Percentiles rank a stretch among this genome's conserved stretches.
Evolutionary conservation across 345 rosid species (phyloP).

Genomic region (Litchi chinensis): DNA sequence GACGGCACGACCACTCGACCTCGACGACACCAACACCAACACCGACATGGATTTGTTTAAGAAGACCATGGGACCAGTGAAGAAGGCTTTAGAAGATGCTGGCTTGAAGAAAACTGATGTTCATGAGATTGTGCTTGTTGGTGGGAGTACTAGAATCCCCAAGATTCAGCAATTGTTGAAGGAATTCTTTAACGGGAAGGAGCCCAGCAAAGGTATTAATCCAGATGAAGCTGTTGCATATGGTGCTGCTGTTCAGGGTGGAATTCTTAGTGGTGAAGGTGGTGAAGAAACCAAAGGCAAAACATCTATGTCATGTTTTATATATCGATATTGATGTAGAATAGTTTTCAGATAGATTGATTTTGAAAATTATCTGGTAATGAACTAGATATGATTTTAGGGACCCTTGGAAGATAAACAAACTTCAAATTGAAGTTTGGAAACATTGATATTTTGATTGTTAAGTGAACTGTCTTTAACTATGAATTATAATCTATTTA

Average conservation of each 20-base stretch:
- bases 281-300: slow-evolving; percentile 48
- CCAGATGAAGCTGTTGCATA: slow-evolving; percentile 69
- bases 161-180: slow-evolving; percentile 53
- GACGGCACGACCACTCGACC: too few species aligned
- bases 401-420: too few species aligned
- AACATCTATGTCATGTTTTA: not conserved
- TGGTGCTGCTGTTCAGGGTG: slow-evolving; percentile 66
- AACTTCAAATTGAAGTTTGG: too few species aligned
- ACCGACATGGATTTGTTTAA: slow-evolving; percentile 59
- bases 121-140: slow-evolving; percentile 62
- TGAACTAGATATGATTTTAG: too few species aligned
- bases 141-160: slow-evolving; percentile 65
- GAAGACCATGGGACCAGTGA: slow-evolving; percentile 54
- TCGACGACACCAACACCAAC: too few species aligned
- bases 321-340: too few species aligned
- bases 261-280: slow-evolving; percentile 50
- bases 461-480: too few species aligned
- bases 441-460: too few species aligned
- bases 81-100: slow-evolving; percentile 52
- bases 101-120: slow-evolving; percentile 42
- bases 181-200: slow-evolving; percentile 57
- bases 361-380: too few species aligned
- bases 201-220: slow-evolving; percentile 50
- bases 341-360: too few species aligned
- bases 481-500: too few species aligned